A percentile compares a stretch with the other conserved stretches of the same genome.
These are phyloP conservation scores for Nadsonia starkeyi-henricii DNA, from an alignment of 1,139 yeast genomes.

Conservation along the genomic window DNA sequence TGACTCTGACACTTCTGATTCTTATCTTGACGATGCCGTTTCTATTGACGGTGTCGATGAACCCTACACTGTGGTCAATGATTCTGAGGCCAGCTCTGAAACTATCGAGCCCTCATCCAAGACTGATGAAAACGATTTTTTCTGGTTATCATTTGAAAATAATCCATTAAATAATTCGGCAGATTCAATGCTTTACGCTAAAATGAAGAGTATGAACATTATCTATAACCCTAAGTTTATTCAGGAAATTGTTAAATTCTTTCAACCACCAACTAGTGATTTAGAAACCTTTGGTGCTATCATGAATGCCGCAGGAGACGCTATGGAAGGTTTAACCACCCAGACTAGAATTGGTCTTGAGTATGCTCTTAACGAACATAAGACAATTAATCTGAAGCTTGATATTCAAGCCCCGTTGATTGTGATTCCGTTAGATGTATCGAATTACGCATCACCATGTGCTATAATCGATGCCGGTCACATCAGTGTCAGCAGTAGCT, in stretches of 20 bases:
- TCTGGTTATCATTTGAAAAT: slow-evolving; percentile 67
- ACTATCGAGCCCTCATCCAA: slow-evolving; percentile 9
- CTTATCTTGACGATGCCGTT: slow-evolving; percentile 4
- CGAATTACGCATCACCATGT: slow-evolving; percentile 73
- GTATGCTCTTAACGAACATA: slow-evolving; percentile 87
- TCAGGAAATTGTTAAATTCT: slow-evolving; percentile 60
- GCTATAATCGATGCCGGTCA: slow-evolving; percentile 95
- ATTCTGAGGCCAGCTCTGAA: slow-evolving; percentile 13
- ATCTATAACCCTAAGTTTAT: slow-evolving; percentile 74
- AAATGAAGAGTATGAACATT: slow-evolving; percentile 75
- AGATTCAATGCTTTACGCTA: slow-evolving; percentile 61
- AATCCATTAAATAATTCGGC: slow-evolving; percentile 79
- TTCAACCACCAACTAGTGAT: slow-evolving; percentile 77
- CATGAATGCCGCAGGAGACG: slow-evolving; percentile 89
- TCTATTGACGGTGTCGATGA: slow-evolving; percentile 2
- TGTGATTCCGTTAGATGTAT: slow-evolving; percentile 75
- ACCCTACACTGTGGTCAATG: slow-evolving; percentile 8
- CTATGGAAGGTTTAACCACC: slow-evolving; percentile 77
- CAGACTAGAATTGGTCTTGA: slow-evolving; percentile 89
- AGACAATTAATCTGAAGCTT: slow-evolving; percentile 68
- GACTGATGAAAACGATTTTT: slow-evolving; percentile 42
- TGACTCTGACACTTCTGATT: background rate
- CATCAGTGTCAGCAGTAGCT: slow-evolving; percentile 66
- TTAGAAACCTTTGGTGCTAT: slow-evolving; percentile 83
- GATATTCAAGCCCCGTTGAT: slow-evolving; percentile 91